Percentiles rank a stretch among this genome's conserved stretches.
phyloP scores from a whole-genome alignment of 164 flowering plant species.

The Kingdonia uniflora region DNA sequence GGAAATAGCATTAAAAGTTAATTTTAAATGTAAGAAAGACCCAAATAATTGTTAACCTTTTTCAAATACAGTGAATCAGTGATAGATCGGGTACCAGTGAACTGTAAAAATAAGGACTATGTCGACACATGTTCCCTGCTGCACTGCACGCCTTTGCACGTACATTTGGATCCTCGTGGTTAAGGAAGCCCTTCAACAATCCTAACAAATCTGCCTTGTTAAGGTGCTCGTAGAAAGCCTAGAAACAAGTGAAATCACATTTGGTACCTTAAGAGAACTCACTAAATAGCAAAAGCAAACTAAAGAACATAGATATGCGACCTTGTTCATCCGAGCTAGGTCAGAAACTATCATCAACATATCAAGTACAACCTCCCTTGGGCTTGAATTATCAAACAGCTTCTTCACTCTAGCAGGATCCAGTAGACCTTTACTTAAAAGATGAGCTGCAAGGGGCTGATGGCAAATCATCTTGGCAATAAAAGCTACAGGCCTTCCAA shows the following conservation, averaged over 20 bases:
- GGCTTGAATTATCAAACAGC: slow-evolving; percentile 53
- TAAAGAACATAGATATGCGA: slow-evolving; percentile 17
- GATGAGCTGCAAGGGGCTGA: slow-evolving; percentile 61
- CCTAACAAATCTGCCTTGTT: slow-evolving; percentile 54
- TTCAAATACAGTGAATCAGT: not conserved
- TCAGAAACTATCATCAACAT: slow-evolving; percentile 83
- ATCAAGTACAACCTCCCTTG: slow-evolving; percentile 71
- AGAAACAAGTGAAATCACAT: slow-evolving; percentile 14
- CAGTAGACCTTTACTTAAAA: slow-evolving; percentile 72
- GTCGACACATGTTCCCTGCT: slow-evolving; percentile 98
- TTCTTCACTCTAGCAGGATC: slow-evolving; percentile 50
- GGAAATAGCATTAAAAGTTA: slow-evolving; percentile 6
- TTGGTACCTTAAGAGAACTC: too few species aligned
- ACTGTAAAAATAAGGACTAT: slow-evolving; percentile 66
- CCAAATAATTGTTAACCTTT: not conserved
- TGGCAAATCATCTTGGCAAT: slow-evolving; percentile 77
- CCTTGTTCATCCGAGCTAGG: slow-evolving; percentile 94
- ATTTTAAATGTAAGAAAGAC: slow-evolving; percentile 1
- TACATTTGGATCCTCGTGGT: slow-evolving; percentile 71
- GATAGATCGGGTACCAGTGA: slow-evolving; percentile 42
- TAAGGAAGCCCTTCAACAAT: slow-evolving; percentile 49
- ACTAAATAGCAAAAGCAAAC: too few species aligned
- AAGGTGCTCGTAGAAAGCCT: slow-evolving; percentile 77
- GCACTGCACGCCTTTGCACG: slow-evolving; percentile 96
- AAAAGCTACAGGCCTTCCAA: slow-evolving; percentile 75